phyloP scores from a whole-genome alignment of 140 eudicot species.

The Anethum foeniculum region DNA sequence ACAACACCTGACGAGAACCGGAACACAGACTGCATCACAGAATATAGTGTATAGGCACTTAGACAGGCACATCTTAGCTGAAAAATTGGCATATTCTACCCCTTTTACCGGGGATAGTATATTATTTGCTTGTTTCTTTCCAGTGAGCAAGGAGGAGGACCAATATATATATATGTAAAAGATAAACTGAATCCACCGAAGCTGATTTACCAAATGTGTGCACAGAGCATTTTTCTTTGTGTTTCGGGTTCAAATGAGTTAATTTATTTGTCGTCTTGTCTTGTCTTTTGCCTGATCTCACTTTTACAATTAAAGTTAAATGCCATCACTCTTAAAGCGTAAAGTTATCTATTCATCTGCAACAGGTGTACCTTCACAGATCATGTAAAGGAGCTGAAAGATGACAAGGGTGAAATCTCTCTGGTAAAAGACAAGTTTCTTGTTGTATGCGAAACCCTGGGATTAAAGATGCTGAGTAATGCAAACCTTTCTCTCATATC shows the following conservation, averaged over 20 bases:
- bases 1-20: not conserved
- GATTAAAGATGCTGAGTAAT: slow-evolving; percentile 77
- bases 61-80: not conserved
- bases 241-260: not conserved
- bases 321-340: not conserved
- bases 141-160: not conserved
- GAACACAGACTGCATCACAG: not conserved
- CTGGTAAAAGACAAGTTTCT: slow-evolving; percentile 50
- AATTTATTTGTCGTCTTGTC: not conserved
- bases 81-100: not conserved
- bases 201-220: not conserved
- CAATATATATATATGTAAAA: not conserved
- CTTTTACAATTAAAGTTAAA: not conserved
- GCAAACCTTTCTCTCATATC: slow-evolving; percentile 69
- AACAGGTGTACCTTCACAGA: slow-evolving; percentile 71
- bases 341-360: slow-evolving; percentile 8
- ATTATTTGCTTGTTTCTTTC: not conserved
- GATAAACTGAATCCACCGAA: not conserved
- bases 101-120: not conserved
- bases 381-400: slow-evolving; percentile 47
- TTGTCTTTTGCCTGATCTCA: not conserved
- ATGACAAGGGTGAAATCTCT: slow-evolving; percentile 33
- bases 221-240: not conserved
- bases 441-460: slow-evolving; percentile 61
- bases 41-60: not conserved